A percentile compares a stretch with the other conserved stretches of the same genome.
These are phyloP conservation scores for Balamuthia mandrillaris DNA, from an alignment of 208 protist species.

Conservation along the genomic window DNA sequence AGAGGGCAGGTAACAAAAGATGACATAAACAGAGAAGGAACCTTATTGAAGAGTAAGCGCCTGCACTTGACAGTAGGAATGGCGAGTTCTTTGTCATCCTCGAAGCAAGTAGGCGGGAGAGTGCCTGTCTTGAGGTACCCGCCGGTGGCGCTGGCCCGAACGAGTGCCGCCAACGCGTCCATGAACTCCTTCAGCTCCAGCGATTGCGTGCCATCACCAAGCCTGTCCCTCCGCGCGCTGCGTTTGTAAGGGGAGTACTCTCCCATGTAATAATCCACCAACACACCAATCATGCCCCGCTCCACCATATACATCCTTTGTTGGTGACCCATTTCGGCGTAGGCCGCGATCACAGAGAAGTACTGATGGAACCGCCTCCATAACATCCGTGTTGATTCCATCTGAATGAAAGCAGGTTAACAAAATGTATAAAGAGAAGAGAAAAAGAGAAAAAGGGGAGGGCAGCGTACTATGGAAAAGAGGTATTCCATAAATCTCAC, in stretches of 20 bases:
- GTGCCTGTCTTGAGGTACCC: no score
- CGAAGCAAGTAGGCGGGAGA: neutral
- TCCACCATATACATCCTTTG: neutral
- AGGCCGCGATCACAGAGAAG: neutral
- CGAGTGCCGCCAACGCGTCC: neutral
- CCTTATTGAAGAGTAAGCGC: neutral
- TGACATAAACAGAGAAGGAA: neutral
- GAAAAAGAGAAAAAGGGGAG: neutral
- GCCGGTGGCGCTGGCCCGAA: neutral
- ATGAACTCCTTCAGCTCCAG: neutral
- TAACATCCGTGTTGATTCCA: neutral
- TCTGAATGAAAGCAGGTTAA: neutral
- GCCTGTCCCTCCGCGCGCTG: neutral
- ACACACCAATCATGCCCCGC: conserved; percentile 1
- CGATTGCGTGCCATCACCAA: neutral
- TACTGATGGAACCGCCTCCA: conserved; percentile 24
- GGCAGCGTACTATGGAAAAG: neutral
- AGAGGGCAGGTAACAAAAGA: neutral
- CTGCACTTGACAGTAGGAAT: neutral
- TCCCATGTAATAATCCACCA: conserved; percentile 22
- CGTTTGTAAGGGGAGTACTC: neutral
- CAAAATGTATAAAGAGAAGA: neutral
- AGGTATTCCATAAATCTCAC: neutral
- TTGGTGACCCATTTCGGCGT: neutral
- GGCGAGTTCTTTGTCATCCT: neutral